Conservation (phyloP, 306 rosid species). For the Canavalia ensiformis region DNA sequence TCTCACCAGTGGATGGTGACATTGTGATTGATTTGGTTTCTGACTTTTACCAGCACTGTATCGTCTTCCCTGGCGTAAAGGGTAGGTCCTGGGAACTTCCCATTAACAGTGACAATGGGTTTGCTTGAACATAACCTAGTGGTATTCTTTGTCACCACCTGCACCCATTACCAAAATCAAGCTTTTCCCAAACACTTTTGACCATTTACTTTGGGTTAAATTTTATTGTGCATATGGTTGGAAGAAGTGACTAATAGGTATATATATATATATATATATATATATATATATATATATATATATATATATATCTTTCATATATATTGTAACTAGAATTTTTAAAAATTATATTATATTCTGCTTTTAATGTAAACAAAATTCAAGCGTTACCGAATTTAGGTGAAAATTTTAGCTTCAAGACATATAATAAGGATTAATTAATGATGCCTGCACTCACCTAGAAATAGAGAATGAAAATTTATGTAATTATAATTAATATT, state of each 20-base stretch:
- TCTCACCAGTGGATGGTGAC: constrained; percentile 77
- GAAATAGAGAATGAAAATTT: not conserved
- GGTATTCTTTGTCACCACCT: constrained; percentile 71
- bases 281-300: too few species aligned
- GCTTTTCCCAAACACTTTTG: not conserved
- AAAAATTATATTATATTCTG: not conserved
- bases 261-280: too few species aligned
- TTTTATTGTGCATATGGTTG: not conserved
- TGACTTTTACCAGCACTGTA: constrained; percentile 70
- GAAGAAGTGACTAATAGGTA: constrained; percentile 28
- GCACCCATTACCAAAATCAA: constrained; percentile 38
- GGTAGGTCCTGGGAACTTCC: constrained; percentile 86
- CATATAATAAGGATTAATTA: not conserved
- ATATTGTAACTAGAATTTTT: not conserved
- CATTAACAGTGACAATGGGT: constrained; percentile 72
- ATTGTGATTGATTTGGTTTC: constrained; percentile 65
- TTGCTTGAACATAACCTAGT: constrained; percentile 74
- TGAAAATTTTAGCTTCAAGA: not conserved
- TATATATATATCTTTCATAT: not conserved
- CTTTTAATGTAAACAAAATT: not conserved
- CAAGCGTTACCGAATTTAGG: not conserved
- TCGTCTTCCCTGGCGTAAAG: constrained; percentile 88
- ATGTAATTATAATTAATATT: not conserved
- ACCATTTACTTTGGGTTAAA: not conserved
- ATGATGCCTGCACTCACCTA: not conserved